Conservation (phyloP, 495 filamentous ascomycete genomes). For the Xylaria curta region DNA sequence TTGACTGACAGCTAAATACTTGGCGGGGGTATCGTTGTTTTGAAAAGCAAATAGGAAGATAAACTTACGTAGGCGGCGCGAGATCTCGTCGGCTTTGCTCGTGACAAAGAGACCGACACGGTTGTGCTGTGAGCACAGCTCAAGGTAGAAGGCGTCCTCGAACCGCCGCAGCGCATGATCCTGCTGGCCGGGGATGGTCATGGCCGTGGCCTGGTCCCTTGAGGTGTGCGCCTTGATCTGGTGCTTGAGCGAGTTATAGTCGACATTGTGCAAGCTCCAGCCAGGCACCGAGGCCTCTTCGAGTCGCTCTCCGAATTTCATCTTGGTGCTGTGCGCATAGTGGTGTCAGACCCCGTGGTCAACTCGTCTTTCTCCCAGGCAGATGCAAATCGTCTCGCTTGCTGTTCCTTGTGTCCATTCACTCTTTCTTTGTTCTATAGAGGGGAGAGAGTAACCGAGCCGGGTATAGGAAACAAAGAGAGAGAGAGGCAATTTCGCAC, state of each 20-base stretch:
- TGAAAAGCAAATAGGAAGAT: neutral
- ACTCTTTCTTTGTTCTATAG: neutral
- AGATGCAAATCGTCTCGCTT: neutral
- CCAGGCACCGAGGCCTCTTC: slow-evolving; percentile 62
- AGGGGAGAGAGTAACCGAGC: neutral
- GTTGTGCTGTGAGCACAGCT: slow-evolving; percentile 69
- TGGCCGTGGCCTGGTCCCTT: slow-evolving; percentile 62
- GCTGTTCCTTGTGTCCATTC: neutral
- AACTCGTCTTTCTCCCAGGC: slow-evolving; percentile 2
- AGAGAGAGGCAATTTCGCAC: neutral
- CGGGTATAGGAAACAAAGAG: neutral
- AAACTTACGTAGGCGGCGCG: slow-evolving; percentile 62
- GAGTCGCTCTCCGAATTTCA: slow-evolving; percentile 75
- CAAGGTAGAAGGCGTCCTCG: slow-evolving; percentile 65
- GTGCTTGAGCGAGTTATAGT: slow-evolving; percentile 78
- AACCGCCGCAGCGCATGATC: slow-evolving; percentile 60
- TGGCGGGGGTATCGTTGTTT: neutral
- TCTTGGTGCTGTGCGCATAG: slow-evolving; percentile 39
- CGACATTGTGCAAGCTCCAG: slow-evolving; percentile 68
- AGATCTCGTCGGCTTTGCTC: slow-evolving; percentile 74
- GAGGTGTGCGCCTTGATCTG: slow-evolving; percentile 74
- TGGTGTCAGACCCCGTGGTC: slow-evolving; percentile 5
- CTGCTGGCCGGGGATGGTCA: slow-evolving; percentile 68
- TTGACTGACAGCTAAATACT: neutral
- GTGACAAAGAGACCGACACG: slow-evolving; percentile 72